Evolutionary conservation across 805 yeast genomes (phyloP).

Genomic region (Saccharomycopsis lassenensis): DNA sequence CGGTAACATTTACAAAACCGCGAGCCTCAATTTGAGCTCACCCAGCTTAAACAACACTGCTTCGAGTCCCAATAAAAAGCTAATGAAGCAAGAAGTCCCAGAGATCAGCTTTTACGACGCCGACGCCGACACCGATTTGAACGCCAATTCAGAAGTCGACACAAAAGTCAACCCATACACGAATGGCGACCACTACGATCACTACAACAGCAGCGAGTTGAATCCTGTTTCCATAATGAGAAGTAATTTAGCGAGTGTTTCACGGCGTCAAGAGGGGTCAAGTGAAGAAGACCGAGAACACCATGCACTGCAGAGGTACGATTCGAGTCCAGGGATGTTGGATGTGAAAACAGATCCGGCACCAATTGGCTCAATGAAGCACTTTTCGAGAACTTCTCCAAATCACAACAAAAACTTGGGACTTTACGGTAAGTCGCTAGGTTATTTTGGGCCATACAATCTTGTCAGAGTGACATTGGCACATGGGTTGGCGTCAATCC

Average conservation of each 20-base stretch:
- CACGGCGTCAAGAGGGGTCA: too few species aligned
- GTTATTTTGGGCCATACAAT: slow-evolving; percentile 30
- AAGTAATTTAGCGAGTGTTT: too few species aligned
- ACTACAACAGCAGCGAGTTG: too few species aligned
- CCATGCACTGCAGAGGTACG: neutral
- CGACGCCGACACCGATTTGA: too few species aligned
- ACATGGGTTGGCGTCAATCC: slow-evolving; percentile 21
- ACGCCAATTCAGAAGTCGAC: too few species aligned
- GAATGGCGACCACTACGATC: too few species aligned
- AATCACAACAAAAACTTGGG: slow-evolving; percentile 10
- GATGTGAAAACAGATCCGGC: neutral
- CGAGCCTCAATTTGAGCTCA: slow-evolving; percentile 1
- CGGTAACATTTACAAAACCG: slow-evolving; percentile 5
- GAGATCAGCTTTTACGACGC: too few species aligned
- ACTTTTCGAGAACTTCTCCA: too few species aligned
- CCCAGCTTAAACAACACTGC: neutral
- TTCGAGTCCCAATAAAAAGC: slow-evolving; percentile 4
- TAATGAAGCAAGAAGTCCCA: too few species aligned
- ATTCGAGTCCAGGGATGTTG: neutral
- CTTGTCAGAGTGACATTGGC: slow-evolving; percentile 27
- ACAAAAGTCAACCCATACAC: too few species aligned
- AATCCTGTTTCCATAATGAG: too few species aligned
- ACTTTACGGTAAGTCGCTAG: slow-evolving; percentile 34
- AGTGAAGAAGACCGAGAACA: too few species aligned
- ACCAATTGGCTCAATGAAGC: neutral